Percentiles rank a stretch among this genome's conserved stretches.
Conservation (phyloP, 768 basidiomycete species). For the Calocera viscosa region DNA sequence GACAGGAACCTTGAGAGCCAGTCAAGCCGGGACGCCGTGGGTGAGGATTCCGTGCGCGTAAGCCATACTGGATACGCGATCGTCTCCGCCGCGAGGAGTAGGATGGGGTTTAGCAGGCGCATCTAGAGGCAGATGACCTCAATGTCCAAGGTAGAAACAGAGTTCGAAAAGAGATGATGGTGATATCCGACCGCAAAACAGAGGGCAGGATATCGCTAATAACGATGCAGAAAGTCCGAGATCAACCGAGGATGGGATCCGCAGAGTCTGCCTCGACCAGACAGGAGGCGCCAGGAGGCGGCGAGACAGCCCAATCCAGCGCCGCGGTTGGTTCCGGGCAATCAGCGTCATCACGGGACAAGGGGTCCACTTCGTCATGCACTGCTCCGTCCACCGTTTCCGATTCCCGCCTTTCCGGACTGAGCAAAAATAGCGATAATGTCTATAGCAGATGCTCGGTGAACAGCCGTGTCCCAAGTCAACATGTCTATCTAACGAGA, state of each 20-base stretch:
- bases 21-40: background rate
- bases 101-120: background rate
- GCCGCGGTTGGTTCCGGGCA: conserved; percentile 3
- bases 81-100: background rate
- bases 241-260: background rate
- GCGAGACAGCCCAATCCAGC: background rate
- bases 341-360: conserved; percentile 4
- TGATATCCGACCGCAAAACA: background rate
- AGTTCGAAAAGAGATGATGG: background rate
- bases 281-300: background rate
- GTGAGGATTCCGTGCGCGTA: background rate
- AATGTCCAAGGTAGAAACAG: background rate
- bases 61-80: background rate
- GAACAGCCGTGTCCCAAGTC: too few relatives aligned
- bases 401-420: background rate
- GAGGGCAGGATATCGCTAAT: background rate
- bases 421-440: background rate
- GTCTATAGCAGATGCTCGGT: background rate
- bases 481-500: background rate
- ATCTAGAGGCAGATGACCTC: conserved; percentile 4
- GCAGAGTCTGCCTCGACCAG: background rate
- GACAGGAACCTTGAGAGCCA: background rate
- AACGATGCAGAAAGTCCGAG: background rate
- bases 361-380: background rate
- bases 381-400: background rate